These are phyloP conservation scores for Alternaria hordeiaustralica DNA, from an alignment of 2,329 filamentous ascomycete genomes.

Conservation along the genomic window DNA sequence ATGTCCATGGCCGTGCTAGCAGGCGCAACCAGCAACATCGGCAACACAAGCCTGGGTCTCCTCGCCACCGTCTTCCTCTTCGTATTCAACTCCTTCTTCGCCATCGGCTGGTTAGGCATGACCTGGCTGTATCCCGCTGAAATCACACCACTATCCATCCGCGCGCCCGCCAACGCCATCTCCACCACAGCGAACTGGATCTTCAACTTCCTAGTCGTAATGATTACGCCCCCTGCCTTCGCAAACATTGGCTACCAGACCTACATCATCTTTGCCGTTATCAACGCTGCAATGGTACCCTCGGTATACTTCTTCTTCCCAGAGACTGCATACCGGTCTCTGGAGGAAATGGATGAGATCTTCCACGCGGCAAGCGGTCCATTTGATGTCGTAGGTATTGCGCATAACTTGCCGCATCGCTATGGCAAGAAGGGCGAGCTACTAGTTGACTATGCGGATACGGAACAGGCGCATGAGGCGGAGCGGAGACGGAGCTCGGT, in stretches of 20 bases:
- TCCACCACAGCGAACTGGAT: conserved; percentile 72
- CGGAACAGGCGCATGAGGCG: conserved; percentile 40
- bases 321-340: conserved; percentile 60
- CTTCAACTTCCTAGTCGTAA: conserved; percentile 67
- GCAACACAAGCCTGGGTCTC: conserved; percentile 40
- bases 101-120: conserved; percentile 76
- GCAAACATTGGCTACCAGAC: conserved; percentile 62
- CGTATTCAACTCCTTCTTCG: conserved; percentile 93
- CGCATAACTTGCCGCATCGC: conserved; percentile 59
- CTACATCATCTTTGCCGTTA: conserved; percentile 64
- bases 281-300: conserved; percentile 63
- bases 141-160: conserved; percentile 87
- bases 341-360: conserved; percentile 62
- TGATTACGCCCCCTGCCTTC: conserved; percentile 69
- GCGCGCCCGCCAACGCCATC: conserved; percentile 84
- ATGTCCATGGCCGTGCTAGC: conserved; percentile 46
- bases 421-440: conserved; percentile 66
- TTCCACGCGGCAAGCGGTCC: conserved; percentile 63
- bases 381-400: conserved; percentile 59
- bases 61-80: conserved; percentile 78
- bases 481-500: conserved; percentile 41
- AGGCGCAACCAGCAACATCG: conserved; percentile 38
- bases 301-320: conserved; percentile 68
- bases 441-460: conserved; percentile 59
- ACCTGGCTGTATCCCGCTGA: conserved; percentile 73